phyloP scores from a whole-genome alignment of 257 asterid genomes.

The Eustoma russellianum region DNA sequence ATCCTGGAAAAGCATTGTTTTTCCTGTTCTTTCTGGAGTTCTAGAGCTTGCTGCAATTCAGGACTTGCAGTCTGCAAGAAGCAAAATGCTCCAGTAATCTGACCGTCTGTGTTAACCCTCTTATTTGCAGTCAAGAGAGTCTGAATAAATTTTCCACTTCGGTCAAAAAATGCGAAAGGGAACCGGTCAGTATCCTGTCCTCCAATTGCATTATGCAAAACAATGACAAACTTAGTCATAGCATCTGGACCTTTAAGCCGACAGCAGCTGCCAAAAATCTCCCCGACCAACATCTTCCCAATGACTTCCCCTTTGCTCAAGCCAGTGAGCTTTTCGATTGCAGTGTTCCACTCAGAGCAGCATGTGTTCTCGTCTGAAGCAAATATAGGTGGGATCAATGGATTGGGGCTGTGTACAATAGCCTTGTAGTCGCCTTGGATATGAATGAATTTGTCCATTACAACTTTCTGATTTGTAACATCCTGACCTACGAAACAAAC shows the following conservation, averaged over 20 bases:
- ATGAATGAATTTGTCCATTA: conserved; percentile 83
- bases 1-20: conserved; percentile 40
- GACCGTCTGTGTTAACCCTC: conserved; percentile 65
- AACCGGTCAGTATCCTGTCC: conserved; percentile 65
- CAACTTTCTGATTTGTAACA: conserved; percentile 69
- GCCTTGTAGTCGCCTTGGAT: conserved; percentile 90
- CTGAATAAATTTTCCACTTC: conserved; percentile 56
- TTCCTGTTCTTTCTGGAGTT: conserved; percentile 58
- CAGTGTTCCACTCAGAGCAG: conserved; percentile 91
- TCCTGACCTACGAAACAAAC: conserved; percentile 94
- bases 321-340: conserved; percentile 88
- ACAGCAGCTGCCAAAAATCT: conserved; percentile 70
- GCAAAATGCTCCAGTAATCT: conserved; percentile 78
- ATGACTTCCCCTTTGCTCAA: conserved; percentile 62
- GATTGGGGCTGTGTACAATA: conserved; percentile 77
- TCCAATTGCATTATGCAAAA: conserved; percentile 67
- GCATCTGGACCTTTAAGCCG: conserved; percentile 67
- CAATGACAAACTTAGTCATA: conserved; percentile 67
- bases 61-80: conserved; percentile 78
- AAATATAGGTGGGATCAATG: conserved; percentile 89
- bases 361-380: conserved; percentile 80
- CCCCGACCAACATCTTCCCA: conserved; percentile 81
- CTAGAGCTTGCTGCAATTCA: conserved; percentile 55
- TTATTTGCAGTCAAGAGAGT: conserved; percentile 73
- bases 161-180: conserved; percentile 56